Evolutionary conservation across 2,329 filamentous ascomycete species (phyloP).

Genomic region (Penicillium sp.): DNA sequence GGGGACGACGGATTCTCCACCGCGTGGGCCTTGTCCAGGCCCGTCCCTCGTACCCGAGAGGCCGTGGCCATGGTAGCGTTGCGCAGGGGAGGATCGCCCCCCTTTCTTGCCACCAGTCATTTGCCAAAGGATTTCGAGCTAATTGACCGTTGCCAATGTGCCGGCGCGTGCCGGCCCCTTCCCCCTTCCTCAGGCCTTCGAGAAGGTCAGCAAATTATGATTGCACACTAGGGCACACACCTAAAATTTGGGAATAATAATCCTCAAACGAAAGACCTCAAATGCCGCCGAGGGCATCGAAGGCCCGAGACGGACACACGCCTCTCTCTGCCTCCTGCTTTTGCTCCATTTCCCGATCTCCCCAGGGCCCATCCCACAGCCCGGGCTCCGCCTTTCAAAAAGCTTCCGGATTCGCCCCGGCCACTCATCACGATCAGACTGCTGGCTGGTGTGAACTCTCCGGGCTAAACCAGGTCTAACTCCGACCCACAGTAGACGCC

Average conservation of each 20-base stretch:
- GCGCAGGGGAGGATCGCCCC: constrained; percentile 9
- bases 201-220: constrained; percentile 17
- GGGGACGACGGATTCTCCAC: constrained; percentile 26
- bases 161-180: constrained; percentile 18
- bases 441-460: not conserved
- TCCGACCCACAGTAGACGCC: constrained; percentile 12
- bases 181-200: constrained; percentile 21
- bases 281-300: not conserved
- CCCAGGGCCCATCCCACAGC: not conserved
- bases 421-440: not conserved
- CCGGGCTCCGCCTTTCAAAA: not conserved
- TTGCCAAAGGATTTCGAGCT: constrained; percentile 11
- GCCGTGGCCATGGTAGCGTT: constrained; percentile 2
- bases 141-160: constrained; percentile 19
- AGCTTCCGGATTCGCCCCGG: not conserved
- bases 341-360: not conserved
- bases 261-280: not conserved
- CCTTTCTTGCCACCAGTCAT: constrained; percentile 10
- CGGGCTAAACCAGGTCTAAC: not conserved
- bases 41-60: constrained; percentile 18
- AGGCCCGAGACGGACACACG: not conserved
- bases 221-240: not conserved
- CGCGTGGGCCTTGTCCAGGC: constrained; percentile 21
- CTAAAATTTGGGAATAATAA: constrained; percentile 2
- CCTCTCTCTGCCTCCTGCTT: not conserved